Evolutionary conservation across 805 yeast species (phyloP).

Genomic region (Candida hispaniensis): DNA sequence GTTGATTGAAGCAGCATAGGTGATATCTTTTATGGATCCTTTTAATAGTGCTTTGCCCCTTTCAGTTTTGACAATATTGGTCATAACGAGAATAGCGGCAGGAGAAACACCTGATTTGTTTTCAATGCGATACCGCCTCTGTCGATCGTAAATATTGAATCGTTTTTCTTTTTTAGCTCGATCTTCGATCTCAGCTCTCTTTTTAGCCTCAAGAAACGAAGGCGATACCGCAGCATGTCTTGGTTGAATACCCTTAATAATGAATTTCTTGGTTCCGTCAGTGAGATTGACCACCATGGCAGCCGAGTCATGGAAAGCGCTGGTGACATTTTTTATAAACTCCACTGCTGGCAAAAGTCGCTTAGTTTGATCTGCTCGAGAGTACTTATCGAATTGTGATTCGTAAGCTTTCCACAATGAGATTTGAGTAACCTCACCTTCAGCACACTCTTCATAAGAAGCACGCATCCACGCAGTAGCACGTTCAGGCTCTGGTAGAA

Average conservation of each 20-base stretch:
- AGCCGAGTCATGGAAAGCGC: conserved; percentile 76
- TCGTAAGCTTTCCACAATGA: conserved; percentile 95
- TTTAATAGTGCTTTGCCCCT: conserved; percentile 4
- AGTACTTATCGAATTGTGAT: conserved; percentile 60
- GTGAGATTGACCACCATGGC: conserved; percentile 81
- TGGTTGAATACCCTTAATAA: conserved; percentile 91
- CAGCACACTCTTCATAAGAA: conserved; percentile 66
- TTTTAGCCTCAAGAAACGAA: conserved; percentile 18
- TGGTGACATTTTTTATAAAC: conserved; percentile 85
- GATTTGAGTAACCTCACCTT: conserved; percentile 87
- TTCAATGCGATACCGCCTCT: conserved; percentile 12
- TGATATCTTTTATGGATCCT: conserved; percentile 5
- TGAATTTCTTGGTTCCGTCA: conserved; percentile 64
- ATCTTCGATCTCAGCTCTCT: conserved; percentile 11
- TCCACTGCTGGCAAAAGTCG: conserved; percentile 88
- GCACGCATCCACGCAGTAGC: conserved; percentile 94
- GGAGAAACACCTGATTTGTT: conserved; percentile 15
- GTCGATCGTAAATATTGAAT: conserved; percentile 7
- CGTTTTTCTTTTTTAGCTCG: conserved; percentile 5
- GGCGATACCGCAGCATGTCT: conserved; percentile 36
- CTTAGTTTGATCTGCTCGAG: conserved; percentile 38
- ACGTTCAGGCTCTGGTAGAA: conserved; percentile 72
- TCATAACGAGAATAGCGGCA: conserved; percentile 15
- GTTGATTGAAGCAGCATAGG: conserved; percentile 13
- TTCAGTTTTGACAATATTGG: conserved; percentile 12